Conservation (phyloP, 305 asterid genomes). For the Rubia occidens region DNA sequence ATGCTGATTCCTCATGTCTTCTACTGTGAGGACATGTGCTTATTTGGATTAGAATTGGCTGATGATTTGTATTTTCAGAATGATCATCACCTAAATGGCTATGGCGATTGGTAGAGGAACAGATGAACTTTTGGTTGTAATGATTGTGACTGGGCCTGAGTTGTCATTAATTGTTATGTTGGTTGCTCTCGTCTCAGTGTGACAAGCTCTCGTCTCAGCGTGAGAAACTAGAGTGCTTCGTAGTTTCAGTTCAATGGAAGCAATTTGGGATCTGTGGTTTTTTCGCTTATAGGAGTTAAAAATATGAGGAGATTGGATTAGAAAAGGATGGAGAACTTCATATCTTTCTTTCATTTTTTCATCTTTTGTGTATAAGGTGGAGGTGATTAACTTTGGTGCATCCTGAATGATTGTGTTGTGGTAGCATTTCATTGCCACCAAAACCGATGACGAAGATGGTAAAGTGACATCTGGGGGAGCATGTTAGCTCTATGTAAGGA, state of each 20-base stretch:
- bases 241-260: neutral
- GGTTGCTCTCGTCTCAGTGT: neutral
- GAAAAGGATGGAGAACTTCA: neutral
- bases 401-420: no score
- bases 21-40: neutral
- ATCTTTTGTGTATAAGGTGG: neutral
- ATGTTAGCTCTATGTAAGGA: slow-evolving; percentile 36
- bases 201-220: no score
- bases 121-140: neutral
- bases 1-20: neutral
- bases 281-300: no score
- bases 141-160: neutral
- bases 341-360: no score
- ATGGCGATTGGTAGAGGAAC: neutral
- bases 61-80: neutral
- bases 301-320: neutral
- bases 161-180: neutral
- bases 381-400: no score
- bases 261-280: neutral
- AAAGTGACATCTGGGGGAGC: slow-evolving; percentile 65
- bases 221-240: neutral
- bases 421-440: neutral
- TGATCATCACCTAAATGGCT: neutral
- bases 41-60: neutral
- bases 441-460: slow-evolving; percentile 27